Evolutionary conservation across 208 protist species (phyloP).

Genomic region (Crithidia thermophila): DNA sequence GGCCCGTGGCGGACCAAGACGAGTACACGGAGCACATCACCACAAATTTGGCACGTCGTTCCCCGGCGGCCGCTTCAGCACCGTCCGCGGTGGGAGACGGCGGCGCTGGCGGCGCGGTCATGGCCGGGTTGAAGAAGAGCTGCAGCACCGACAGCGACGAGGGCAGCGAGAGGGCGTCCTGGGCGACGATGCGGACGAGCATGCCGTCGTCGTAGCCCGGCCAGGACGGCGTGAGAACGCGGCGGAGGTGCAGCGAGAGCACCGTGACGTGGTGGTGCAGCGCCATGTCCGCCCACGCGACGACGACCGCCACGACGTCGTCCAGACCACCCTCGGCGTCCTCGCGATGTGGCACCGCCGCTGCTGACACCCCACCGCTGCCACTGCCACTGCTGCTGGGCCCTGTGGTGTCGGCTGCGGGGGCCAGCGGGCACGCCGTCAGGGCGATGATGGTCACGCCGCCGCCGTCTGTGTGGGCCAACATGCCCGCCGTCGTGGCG

Average conservation of each 20-base stretch:
- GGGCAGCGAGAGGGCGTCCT: slow-evolving; percentile 40
- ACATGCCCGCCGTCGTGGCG: slow-evolving; percentile 3
- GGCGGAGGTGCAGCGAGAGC: slow-evolving; percentile 4
- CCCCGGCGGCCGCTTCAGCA: not conserved
- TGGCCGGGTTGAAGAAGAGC: slow-evolving; percentile 30
- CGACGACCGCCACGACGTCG: slow-evolving; percentile 24
- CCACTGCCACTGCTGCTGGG: no score
- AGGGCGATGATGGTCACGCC: slow-evolving; percentile 25
- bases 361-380: not conserved
- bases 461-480: slow-evolving; percentile 22
- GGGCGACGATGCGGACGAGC: slow-evolving; percentile 25
- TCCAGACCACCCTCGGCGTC: not conserved
- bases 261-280: slow-evolving; percentile 33
- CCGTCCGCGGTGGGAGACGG: no score
- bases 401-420: not conserved
- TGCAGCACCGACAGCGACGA: slow-evolving; percentile 27
- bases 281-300: slow-evolving; percentile 25
- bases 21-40: slow-evolving; percentile 29
- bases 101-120: not conserved
- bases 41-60: not conserved
- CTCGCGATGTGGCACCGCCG: no score
- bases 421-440: slow-evolving; percentile 20
- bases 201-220: not conserved
- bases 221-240: slow-evolving; percentile 16
- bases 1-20: not conserved